Percentiles rank a stretch among this genome's conserved stretches.
These are phyloP conservation scores for Tolypocladium pustulatum DNA, from an alignment of 2,329 filamentous ascomycete species.

Conservation along the genomic window DNA sequence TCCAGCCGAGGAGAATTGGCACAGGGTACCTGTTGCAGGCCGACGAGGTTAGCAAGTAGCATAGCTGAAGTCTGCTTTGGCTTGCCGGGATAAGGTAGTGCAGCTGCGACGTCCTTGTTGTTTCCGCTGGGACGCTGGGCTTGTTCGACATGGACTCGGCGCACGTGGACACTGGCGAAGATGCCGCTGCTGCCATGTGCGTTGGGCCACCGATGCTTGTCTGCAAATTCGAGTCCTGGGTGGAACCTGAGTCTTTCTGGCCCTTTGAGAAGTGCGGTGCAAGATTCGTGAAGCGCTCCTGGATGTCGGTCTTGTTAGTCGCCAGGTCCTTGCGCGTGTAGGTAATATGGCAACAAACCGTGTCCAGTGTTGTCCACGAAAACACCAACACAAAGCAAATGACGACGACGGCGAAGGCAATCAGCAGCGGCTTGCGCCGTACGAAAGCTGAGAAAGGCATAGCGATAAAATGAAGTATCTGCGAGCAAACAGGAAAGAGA, in stretches of 20 bases:
- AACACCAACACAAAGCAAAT: not conserved
- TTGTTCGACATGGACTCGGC: not conserved
- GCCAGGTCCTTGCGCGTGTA: not conserved
- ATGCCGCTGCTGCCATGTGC: not conserved
- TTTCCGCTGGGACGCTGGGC: not conserved
- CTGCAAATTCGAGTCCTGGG: not conserved
- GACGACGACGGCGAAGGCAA: not conserved
- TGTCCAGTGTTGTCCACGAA: not conserved
- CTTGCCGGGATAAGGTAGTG: conserved; percentile 29
- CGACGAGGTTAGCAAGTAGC: conserved; percentile 27
- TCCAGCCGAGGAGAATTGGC: conserved; percentile 27
- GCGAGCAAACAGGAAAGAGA: not conserved
- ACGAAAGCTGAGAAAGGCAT: not conserved
- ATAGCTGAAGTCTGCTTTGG: conserved; percentile 23
- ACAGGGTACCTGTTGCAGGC: conserved; percentile 25
- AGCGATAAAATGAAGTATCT: no score
- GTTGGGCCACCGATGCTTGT: not conserved
- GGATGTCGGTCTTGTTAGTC: not conserved
- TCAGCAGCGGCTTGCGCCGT: not conserved
- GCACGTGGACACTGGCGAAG: not conserved
- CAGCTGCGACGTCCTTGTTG: conserved; percentile 16
- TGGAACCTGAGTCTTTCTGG: not conserved
- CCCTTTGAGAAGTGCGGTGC: not conserved
- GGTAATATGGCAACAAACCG: not conserved
- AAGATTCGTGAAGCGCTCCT: not conserved